Percentiles rank a stretch among this genome's conserved stretches.
These are phyloP conservation scores for Eleusine indica DNA, from an alignment of 176 grass and related monocot genomes.

Conservation along the genomic window DNA sequence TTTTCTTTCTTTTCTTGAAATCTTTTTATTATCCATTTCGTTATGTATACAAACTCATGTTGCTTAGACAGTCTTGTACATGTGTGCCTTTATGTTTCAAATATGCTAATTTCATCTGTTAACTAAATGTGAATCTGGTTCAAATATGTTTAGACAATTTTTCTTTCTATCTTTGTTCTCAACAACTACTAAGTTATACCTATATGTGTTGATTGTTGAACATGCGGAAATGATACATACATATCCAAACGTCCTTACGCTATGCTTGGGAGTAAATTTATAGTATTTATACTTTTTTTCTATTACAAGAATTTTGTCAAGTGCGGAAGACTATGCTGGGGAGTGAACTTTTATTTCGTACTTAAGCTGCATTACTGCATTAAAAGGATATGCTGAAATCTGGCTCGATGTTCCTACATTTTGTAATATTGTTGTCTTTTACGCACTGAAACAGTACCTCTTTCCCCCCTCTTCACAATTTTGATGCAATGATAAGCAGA, in stretches of 20 bases:
- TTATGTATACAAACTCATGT: neutral
- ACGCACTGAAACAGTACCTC: neutral
- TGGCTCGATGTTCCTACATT: constrained; percentile 1
- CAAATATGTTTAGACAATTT: neutral
- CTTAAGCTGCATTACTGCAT: constrained; percentile 12
- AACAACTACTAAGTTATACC: neutral
- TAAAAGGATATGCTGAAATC: neutral
- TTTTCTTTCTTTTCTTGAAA: neutral
- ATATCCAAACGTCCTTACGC: neutral
- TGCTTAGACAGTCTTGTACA: neutral
- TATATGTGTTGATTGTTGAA: neutral
- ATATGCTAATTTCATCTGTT: neutral
- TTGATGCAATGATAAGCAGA: constrained; percentile 56
- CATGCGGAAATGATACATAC: neutral
- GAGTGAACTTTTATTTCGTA: constrained; percentile 14
- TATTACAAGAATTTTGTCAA: neutral
- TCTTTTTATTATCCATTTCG: neutral
- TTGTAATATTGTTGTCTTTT: constrained; percentile 18
- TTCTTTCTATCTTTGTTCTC: constrained; percentile 7
- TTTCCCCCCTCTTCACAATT: constrained; percentile 41
- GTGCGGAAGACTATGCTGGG: neutral
- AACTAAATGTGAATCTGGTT: neutral
- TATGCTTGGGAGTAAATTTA: neutral
- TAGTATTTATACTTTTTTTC: neutral
- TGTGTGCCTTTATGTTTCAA: neutral